These are phyloP conservation scores for Pichia pseudocactophila DNA, from an alignment of 805 yeast species.

Conservation along the genomic window DNA sequence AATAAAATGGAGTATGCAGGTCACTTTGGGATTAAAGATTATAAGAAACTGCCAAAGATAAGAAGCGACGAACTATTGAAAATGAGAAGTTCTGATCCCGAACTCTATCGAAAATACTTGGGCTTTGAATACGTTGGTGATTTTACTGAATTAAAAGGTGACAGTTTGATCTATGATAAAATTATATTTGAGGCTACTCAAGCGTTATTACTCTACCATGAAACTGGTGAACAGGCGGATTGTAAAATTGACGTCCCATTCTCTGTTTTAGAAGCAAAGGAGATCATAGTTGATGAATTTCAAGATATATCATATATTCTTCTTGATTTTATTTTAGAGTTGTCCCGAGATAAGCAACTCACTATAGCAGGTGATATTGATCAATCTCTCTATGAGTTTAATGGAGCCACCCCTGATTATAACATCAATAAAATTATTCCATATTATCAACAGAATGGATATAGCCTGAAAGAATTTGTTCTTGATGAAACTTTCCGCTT, in stretches of 20 bases:
- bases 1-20: background rate
- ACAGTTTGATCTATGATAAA: constrained; percentile 9
- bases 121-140: background rate
- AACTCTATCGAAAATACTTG: constrained; percentile 1
- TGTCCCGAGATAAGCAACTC: constrained; percentile 39
- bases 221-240: background rate
- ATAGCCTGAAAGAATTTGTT: constrained; percentile 21
- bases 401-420: constrained; percentile 37
- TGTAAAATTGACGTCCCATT: background rate
- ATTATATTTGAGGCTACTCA: constrained; percentile 10
- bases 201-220: background rate
- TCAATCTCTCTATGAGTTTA: constrained; percentile 61
- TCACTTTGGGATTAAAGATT: background rate
- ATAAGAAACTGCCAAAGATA: background rate
- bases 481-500: constrained; percentile 51
- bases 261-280: constrained; percentile 1
- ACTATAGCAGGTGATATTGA: constrained; percentile 64
- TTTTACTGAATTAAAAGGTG: background rate
- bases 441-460: constrained; percentile 11
- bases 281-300: constrained; percentile 55
- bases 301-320: constrained; percentile 58
- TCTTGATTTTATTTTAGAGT: constrained; percentile 34
- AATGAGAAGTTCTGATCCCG: background rate
- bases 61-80: background rate
- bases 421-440: constrained; percentile 19